Evolutionary conservation across 345 rosid species (phyloP), one percentile per base, ranked within the genome.

Genomic region (Streptanthus diversifolius): DNA sequence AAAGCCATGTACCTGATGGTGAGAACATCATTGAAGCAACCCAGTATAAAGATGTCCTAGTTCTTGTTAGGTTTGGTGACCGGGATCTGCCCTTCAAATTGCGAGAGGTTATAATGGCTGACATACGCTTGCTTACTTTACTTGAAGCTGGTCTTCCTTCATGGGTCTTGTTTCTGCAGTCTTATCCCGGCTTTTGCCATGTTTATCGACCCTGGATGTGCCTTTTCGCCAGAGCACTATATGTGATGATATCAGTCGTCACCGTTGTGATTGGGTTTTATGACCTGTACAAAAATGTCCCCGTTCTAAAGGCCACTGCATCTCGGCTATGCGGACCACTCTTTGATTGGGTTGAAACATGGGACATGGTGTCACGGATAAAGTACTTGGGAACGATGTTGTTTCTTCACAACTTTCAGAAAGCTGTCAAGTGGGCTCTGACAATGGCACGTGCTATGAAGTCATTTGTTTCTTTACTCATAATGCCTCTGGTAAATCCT

Each of bases 131-230:
- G 76, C 93, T 95, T 65, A 92, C 95, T 73, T 77, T 95, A 48
- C 78, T 92, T 55, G 99, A 95, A 81, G 90, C 99, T 24, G 98
- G 99, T 54, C 96, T 95, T 71, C 98, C 99, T 43, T 89, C 99
- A 18, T 95, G 99, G 99, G 98, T 90, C 56, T 68, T 95, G 77
- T 95, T 95, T 73, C 96, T 95, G 53, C 98, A 95, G 71, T 95
- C 99, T 58, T 95, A 92, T 80, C 98, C 98, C 4, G 96, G 87
- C 3, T 87, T 95, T 68, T 85, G 96, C 73, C 92, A 92, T 82
- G 80, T 90, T 19, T 95, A 95, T 74, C 89, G 97, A 52, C 99
- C 97, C 1, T 95, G 99, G 99, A 95, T 95, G 98, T 92, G 98
- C 78, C 98, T 90, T 56, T 77, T 95, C 9, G 99, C 90, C 25